Percentiles rank a stretch among this genome's conserved stretches.
Conservation (phyloP, 2,329 filamentous ascomycete genomes). For the Tolypocladium album region DNA sequence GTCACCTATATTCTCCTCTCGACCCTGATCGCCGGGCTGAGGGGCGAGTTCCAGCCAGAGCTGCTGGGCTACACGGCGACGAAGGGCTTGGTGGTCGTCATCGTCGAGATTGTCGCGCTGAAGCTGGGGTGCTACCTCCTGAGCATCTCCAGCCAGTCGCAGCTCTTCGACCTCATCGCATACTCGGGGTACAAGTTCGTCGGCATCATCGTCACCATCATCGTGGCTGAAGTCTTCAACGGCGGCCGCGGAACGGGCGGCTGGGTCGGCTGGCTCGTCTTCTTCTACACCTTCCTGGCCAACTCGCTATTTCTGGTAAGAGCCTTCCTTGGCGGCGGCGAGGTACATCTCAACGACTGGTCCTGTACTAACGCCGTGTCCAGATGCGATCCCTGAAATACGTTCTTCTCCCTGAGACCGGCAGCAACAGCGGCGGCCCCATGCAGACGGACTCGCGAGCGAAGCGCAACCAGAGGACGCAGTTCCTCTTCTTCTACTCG, state of each 20-base stretch:
- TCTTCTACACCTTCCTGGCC: constrained; percentile 83
- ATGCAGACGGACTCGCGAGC: constrained; percentile 66
- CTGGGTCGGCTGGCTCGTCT: constrained; percentile 81
- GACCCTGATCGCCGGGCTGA: constrained; percentile 78
- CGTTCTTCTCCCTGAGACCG: constrained; percentile 79
- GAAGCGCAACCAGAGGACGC: constrained; percentile 78
- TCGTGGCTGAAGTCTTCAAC: constrained; percentile 66
- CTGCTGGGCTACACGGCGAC: constrained; percentile 83
- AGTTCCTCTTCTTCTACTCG: constrained; percentile 89
- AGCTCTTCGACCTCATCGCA: constrained; percentile 85
- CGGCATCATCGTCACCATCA: constrained; percentile 82
- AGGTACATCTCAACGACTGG: constrained; percentile 6
- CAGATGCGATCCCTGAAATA: constrained; percentile 93
- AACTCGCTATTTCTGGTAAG: constrained; percentile 91
- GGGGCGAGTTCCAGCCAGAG: constrained; percentile 89
- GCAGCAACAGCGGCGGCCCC: constrained; percentile 51
- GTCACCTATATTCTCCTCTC: constrained; percentile 96
- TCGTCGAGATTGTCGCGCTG: constrained; percentile 80
- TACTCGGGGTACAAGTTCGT: constrained; percentile 99
- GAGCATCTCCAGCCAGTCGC: constrained; percentile 86
- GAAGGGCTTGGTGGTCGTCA: constrained; percentile 69
- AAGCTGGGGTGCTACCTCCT: constrained; percentile 91
- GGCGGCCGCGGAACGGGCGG: constrained; percentile 73
- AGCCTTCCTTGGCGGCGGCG: constrained; percentile 5
- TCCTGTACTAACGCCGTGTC: not conserved